phyloP scores from a whole-genome alignment of 805 yeast genomes.

The Candida sphagnicola region DNA sequence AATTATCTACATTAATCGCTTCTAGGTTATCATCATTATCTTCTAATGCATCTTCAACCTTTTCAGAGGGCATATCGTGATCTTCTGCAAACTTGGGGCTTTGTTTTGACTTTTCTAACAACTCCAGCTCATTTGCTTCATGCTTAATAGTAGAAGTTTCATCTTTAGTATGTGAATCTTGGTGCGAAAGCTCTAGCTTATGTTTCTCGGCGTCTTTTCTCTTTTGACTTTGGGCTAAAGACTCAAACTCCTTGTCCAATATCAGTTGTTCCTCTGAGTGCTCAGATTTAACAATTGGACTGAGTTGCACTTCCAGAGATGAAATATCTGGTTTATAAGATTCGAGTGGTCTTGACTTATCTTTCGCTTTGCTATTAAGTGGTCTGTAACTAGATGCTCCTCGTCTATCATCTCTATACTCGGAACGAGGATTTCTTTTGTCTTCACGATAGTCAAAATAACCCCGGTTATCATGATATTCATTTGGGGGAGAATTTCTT shows the following conservation, averaged over 20 bases:
- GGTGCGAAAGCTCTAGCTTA: background rate
- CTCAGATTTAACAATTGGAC: too few species aligned
- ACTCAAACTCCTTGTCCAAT: slow-evolving; percentile 2
- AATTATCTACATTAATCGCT: too few species aligned
- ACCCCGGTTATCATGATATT: background rate
- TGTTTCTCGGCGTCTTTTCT: background rate
- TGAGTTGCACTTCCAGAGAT: too few species aligned
- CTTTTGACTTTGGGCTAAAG: background rate
- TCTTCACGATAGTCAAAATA: slow-evolving; percentile 5
- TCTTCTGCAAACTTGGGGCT: background rate
- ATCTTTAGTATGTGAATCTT: background rate
- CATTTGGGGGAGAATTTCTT: background rate
- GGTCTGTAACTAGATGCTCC: background rate
- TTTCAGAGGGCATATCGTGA: background rate
- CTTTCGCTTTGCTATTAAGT: background rate
- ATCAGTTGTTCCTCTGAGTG: slow-evolving; percentile 2
- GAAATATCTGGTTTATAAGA: background rate
- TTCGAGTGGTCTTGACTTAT: background rate
- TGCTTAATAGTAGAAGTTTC: background rate
- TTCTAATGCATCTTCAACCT: slow-evolving; percentile 1
- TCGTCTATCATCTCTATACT: slow-evolving; percentile 1
- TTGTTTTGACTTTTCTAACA: background rate
- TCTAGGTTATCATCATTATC: slow-evolving; percentile 3
- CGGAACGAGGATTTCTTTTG: background rate
- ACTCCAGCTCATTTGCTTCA: background rate